These are phyloP conservation scores for Syncephalastrum monosporum DNA, from an alignment of 371 early-diverging fungal genomes.

Conservation along the genomic window DNA sequence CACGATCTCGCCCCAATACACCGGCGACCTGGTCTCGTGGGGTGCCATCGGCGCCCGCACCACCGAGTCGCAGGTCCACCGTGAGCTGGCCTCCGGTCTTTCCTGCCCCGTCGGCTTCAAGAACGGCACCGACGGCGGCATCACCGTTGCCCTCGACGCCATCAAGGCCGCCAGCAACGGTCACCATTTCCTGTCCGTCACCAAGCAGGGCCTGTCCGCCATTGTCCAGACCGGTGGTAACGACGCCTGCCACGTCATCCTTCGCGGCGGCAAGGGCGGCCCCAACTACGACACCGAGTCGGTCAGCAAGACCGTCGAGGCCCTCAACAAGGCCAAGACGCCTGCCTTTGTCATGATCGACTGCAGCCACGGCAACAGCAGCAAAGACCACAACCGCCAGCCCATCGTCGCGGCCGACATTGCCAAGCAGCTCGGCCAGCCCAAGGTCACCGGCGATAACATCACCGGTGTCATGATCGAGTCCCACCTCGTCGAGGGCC, in stretches of 20 bases:
- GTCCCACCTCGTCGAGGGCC: slow-evolving; percentile 76
- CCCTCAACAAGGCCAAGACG: slow-evolving; percentile 66
- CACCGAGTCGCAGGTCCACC: slow-evolving; percentile 89
- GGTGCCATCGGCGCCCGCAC: slow-evolving; percentile 94
- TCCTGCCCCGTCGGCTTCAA: slow-evolving; percentile 96
- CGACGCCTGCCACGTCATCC: slow-evolving; percentile 78
- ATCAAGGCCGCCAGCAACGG: slow-evolving; percentile 83
- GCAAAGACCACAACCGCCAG: slow-evolving; percentile 80
- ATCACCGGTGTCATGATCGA: slow-evolving; percentile 88
- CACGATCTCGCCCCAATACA: slow-evolving; percentile 81
- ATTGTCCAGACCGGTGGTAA: slow-evolving; percentile 87
- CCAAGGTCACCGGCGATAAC: slow-evolving; percentile 49
- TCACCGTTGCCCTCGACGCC: slow-evolving; percentile 87
- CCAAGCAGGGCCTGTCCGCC: slow-evolving; percentile 91
- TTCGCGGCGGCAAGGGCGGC: slow-evolving; percentile 85
- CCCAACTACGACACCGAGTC: slow-evolving; percentile 86
- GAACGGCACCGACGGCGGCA: slow-evolving; percentile 89
- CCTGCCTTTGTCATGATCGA: slow-evolving; percentile 84
- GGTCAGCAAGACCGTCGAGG: slow-evolving; percentile 59
- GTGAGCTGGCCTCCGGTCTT: slow-evolving; percentile 88
- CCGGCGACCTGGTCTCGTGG: slow-evolving; percentile 80
- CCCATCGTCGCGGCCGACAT: slow-evolving; percentile 76
- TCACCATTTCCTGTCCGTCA: slow-evolving; percentile 94
- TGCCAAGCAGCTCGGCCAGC: slow-evolving; percentile 42
- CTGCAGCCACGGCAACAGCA: slow-evolving; percentile 89